A percentile compares a stretch with the other conserved stretches of the same genome.
These are phyloP conservation scores for Dioscorea alata DNA, from an alignment of 106 monocot species.

Conservation along the genomic window DNA sequence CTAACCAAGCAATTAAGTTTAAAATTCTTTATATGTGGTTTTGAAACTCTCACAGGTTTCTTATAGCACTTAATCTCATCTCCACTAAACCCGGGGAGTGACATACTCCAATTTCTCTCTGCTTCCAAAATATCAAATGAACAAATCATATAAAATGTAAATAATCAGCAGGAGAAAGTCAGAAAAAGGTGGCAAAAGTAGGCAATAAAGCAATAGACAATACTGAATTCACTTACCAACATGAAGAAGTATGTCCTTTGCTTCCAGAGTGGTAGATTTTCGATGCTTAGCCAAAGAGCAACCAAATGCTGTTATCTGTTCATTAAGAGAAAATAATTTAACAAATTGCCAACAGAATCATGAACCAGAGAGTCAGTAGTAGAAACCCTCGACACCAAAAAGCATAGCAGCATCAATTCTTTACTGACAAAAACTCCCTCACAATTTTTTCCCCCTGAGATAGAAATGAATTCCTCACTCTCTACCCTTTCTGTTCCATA, in stretches of 20 bases:
- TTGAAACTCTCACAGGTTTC: constrained; percentile 57
- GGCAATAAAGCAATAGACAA: not conserved
- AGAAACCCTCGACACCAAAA: too few species aligned
- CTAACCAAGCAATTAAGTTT: not conserved
- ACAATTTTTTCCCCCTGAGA: too few species aligned
- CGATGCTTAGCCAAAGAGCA: constrained; percentile 97
- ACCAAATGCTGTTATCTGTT: constrained; percentile 71
- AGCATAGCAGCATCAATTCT: too few species aligned
- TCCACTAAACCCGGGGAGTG: constrained; percentile 84
- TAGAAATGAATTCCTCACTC: too few species aligned
- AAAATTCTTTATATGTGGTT: not conserved
- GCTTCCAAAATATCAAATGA: constrained; percentile 6
- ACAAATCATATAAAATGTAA: not conserved
- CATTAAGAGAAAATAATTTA: not conserved
- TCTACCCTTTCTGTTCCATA: too few species aligned
- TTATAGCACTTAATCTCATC: constrained; percentile 92
- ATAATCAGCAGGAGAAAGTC: not conserved
- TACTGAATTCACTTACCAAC: constrained; percentile 45
- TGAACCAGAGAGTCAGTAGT: too few species aligned
- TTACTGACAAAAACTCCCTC: too few species aligned
- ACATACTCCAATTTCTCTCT: constrained; percentile 97
- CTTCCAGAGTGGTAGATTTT: constrained; percentile 71
- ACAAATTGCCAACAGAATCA: too few species aligned
- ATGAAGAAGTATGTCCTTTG: constrained; percentile 93
- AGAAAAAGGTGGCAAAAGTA: not conserved